Evolutionary conservation across 768 basidiomycete genomes (phyloP).

Genomic region (Thelephora ganbajun): DNA sequence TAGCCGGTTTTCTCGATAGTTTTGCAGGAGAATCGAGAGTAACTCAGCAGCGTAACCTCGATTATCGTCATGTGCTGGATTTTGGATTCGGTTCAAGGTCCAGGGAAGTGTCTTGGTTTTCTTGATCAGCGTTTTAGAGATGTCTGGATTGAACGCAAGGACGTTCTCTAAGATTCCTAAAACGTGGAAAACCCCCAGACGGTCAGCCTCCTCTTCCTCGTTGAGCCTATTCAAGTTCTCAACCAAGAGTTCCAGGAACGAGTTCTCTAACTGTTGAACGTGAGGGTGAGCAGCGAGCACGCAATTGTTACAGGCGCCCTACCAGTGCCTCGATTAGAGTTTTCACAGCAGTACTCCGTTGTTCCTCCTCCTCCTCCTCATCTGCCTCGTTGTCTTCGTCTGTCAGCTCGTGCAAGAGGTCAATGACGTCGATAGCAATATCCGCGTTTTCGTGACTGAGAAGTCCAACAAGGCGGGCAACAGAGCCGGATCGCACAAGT

Average conservation of each 20-base stretch:
- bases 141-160: conserved; percentile 67
- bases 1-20: conserved; percentile 52
- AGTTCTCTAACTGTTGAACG: conserved; percentile 53
- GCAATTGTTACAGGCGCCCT: conserved; percentile 16
- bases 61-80: conserved; percentile 75
- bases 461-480: conserved; percentile 64
- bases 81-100: conserved; percentile 64
- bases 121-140: conserved; percentile 55
- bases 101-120: conserved; percentile 69
- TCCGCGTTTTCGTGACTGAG: conserved; percentile 94
- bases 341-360: conserved; percentile 54
- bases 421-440: conserved; percentile 91
- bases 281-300: not conserved
- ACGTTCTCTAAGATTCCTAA: conserved; percentile 93
- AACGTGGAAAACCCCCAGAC: conserved; percentile 86
- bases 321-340: conserved; percentile 68
- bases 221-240: conserved; percentile 83
- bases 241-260: conserved; percentile 77
- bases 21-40: conserved; percentile 80
- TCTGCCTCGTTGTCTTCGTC: conserved; percentile 83
- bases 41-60: conserved; percentile 88
- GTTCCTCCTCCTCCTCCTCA: conserved; percentile 42
- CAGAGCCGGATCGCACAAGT: conserved; percentile 61
- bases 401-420: conserved; percentile 85
- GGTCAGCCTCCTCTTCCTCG: conserved; percentile 81